Conservation (phyloP, 2,329 filamentous ascomycete genomes). For the Neocatenulostroma microsporum region DNA sequence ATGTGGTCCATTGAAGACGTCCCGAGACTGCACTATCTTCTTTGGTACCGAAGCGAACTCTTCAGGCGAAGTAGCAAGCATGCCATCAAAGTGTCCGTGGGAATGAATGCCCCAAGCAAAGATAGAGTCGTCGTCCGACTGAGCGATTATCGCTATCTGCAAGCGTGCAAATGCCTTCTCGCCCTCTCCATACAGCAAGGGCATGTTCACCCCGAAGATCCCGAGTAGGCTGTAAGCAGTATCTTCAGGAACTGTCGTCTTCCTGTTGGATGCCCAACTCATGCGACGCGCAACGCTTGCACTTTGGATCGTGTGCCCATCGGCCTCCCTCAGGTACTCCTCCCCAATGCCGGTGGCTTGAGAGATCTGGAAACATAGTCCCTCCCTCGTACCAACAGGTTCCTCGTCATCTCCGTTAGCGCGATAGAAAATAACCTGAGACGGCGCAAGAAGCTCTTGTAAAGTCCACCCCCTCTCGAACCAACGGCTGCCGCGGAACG, state of each 20-base stretch:
- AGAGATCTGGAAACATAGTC: background rate
- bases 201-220: conserved; percentile 15
- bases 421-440: background rate
- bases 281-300: conserved; percentile 10
- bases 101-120: conserved; percentile 11
- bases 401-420: background rate
- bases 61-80: background rate
- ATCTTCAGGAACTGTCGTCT: conserved; percentile 15
- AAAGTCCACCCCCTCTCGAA: background rate
- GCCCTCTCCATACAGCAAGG: conserved; percentile 14
- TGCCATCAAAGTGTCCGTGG: background rate
- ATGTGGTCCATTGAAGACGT: background rate
- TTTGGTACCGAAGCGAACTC: too few relatives aligned
- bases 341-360: conserved; percentile 5
- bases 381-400: background rate
- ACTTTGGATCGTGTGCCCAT: conserved; percentile 16
- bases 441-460: background rate
- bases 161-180: conserved; percentile 11
- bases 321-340: conserved; percentile 18
- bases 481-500: background rate
- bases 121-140: conserved; percentile 12
- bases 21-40: background rate
- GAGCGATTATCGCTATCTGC: conserved; percentile 10
- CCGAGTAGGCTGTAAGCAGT: conserved; percentile 3
- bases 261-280: conserved; percentile 10